phyloP scores from a whole-genome alignment of 1,139 yeast species.

The Yamadazyma spencermartinsiae region DNA sequence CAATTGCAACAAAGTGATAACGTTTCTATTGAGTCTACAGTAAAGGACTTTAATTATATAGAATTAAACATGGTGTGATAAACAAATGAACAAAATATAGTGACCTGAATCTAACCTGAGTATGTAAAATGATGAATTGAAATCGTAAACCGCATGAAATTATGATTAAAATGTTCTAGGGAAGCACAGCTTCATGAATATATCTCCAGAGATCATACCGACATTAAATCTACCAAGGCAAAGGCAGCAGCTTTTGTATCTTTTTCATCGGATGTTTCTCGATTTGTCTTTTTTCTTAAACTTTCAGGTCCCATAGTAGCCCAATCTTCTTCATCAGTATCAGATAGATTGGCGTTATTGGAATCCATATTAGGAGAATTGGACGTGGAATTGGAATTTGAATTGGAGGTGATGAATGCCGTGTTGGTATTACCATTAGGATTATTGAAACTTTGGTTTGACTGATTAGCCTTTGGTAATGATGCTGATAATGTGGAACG shows the following conservation, averaged over 20 bases:
- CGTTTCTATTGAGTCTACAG: neutral
- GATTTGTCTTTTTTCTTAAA: conserved; percentile 32
- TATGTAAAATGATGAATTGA: neutral
- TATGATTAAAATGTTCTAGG: no score
- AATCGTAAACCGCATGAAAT: no score
- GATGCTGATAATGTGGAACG: conserved; percentile 41
- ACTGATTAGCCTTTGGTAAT: conserved; percentile 19
- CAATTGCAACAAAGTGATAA: no score
- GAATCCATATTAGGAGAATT: conserved; percentile 3
- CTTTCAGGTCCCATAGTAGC: conserved; percentile 78
- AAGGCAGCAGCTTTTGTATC: conserved; percentile 52
- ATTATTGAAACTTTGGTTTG: conserved; percentile 5
- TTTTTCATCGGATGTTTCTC: conserved; percentile 32
- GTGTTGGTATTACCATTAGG: neutral
- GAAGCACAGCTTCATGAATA: neutral
- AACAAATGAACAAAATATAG: neutral
- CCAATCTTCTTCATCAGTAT: conserved; percentile 97
- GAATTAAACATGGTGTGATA: neutral
- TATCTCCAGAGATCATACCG: conserved; percentile 7
- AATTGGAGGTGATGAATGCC: no score
- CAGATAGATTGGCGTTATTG: conserved; percentile 21
- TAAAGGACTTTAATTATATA: neutral
- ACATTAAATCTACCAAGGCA: conserved; percentile 61
- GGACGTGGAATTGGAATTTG: conserved; percentile 5
- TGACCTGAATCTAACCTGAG: no score